These are phyloP conservation scores for Schizochytrium sp. DNA, from an alignment of 108 stramenopile species.

Conservation along the genomic window DNA sequence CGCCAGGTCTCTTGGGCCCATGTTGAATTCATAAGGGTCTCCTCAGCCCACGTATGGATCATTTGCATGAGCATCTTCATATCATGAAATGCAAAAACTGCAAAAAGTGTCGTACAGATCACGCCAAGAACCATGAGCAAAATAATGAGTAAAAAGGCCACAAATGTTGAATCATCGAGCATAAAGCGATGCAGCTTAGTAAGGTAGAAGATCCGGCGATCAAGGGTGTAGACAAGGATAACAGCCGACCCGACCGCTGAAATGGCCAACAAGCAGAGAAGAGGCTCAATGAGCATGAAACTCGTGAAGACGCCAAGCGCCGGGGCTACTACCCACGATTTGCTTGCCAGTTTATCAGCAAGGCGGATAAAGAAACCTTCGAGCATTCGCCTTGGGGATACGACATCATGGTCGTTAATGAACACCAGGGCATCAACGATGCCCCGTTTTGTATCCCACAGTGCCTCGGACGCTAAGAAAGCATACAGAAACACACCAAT, in stretches of 20 bases:
- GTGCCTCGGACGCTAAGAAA: conserved; percentile 29
- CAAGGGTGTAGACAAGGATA: conserved; percentile 12
- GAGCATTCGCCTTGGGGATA: conserved; percentile 25
- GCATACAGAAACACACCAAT: conserved; percentile 51
- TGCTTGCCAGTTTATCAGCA: background rate
- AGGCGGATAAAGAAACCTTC: background rate
- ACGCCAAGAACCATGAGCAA: background rate
- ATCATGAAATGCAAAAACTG: conserved; percentile 13
- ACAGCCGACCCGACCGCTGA: background rate
- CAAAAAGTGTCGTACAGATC: conserved; percentile 31
- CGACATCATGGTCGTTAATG: conserved; percentile 30
- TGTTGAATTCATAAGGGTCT: conserved; percentile 1
- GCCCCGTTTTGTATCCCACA: conserved; percentile 7
- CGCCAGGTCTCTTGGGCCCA: conserved; percentile 45
- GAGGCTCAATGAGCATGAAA: conserved; percentile 4
- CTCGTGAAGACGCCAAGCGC: background rate
- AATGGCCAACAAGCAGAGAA: background rate
- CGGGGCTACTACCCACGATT: background rate
- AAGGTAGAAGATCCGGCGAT: background rate
- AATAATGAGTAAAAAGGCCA: conserved; percentile 47
- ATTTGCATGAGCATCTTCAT: background rate
- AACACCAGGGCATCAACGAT: conserved; percentile 9
- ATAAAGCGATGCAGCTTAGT: conserved; percentile 33
- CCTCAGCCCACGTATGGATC: conserved; percentile 21
- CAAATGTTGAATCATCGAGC: conserved; percentile 26